These are phyloP conservation scores for Cichorium intybus DNA, from an alignment of 140 eudicot genomes.

Conservation along the genomic window DNA sequence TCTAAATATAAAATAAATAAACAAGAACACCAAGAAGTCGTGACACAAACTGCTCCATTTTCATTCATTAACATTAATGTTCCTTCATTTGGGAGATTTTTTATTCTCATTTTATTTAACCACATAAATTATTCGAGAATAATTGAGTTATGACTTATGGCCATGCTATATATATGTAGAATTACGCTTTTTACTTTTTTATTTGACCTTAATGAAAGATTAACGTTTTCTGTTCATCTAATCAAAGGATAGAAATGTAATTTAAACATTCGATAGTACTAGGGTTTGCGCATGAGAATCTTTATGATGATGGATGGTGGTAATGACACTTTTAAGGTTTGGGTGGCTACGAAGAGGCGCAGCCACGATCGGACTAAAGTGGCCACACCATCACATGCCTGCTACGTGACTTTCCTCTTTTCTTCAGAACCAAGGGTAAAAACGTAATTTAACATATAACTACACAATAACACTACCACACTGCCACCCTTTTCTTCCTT, in stretches of 20 bases:
- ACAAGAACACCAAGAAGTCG: neutral
- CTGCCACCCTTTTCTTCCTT: neutral
- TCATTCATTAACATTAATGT: neutral
- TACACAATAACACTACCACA: neutral
- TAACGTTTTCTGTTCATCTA: too few species aligned
- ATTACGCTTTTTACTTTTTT: too few species aligned
- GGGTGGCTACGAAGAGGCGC: neutral
- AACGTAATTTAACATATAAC: neutral
- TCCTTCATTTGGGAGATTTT: neutral
- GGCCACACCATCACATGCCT: constrained; percentile 6
- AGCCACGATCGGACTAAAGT: neutral
- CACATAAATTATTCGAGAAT: too few species aligned
- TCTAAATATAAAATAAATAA: neutral
- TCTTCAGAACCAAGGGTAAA: neutral
- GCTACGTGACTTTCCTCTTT: neutral
- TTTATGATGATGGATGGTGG: constrained; percentile 8
- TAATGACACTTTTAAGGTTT: neutral
- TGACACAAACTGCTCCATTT: constrained; percentile 17
- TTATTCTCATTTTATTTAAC: neutral
- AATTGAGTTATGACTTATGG: too few species aligned
- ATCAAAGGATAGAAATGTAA: neutral
- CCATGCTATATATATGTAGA: too few species aligned
- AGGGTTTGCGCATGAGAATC: constrained; percentile 8
- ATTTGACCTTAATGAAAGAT: too few species aligned
- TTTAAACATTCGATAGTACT: neutral